Conservation (phyloP, 805 yeast species). For the Zygosaccharomyces lentus region DNA sequence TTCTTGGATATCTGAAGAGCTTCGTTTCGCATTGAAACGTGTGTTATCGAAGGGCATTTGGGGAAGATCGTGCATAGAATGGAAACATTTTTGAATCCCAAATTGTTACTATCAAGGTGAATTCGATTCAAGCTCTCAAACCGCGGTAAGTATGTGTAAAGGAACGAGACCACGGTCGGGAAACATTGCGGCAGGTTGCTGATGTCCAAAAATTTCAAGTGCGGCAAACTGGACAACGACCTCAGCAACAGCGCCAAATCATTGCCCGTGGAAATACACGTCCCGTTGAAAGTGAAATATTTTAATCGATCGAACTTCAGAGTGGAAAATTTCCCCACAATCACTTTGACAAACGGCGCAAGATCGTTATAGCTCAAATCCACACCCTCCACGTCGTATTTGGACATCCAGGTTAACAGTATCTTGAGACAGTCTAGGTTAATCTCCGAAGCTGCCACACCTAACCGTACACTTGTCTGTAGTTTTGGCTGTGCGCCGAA, state of each 20-base stretch:
- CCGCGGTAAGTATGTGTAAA: conserved; percentile 63
- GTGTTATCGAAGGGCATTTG: conserved; percentile 59
- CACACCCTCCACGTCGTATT: conserved; percentile 48
- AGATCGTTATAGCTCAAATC: conserved; percentile 84
- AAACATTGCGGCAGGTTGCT: conserved; percentile 66
- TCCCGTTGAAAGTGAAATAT: conserved; percentile 61
- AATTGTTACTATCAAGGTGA: conserved; percentile 65
- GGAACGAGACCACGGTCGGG: conserved; percentile 53
- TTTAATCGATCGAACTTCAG: conserved; percentile 30
- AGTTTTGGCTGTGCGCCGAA: conserved; percentile 43
- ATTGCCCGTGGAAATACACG: conserved; percentile 51
- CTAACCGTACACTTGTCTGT: conserved; percentile 44
- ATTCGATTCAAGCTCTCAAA: conserved; percentile 61
- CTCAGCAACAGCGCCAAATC: conserved; percentile 48
- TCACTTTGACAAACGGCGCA: conserved; percentile 28
- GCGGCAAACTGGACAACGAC: conserved; percentile 49
- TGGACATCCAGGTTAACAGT: conserved; percentile 55
- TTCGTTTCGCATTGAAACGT: conserved; percentile 66
- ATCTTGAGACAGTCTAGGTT: conserved; percentile 53
- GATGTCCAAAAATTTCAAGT: conserved; percentile 67
- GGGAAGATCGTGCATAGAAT: conserved; percentile 65
- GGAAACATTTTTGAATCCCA: conserved; percentile 52
- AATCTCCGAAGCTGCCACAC: conserved; percentile 72
- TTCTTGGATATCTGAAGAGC: conserved; percentile 18
- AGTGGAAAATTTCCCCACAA: conserved; percentile 23